Evolutionary conservation across 2,329 filamentous ascomycete genomes (phyloP), one percentile per base, ranked within the genome.

Genomic region (Aspergillus intermedius): DNA sequence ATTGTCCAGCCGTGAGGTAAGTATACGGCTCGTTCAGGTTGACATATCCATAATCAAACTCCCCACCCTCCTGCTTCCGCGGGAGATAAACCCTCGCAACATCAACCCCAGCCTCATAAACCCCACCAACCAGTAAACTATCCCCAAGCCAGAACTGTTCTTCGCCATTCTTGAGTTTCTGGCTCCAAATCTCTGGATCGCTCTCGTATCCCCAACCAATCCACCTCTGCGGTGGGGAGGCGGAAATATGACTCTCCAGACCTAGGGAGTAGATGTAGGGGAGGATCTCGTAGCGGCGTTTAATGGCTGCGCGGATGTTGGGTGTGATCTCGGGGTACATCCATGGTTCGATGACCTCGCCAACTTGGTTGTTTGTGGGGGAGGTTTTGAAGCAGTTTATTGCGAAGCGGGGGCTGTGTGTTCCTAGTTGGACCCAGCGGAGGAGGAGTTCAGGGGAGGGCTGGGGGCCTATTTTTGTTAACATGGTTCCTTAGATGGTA

Each of bases 371-470:
- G 64, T 88, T 81, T 1, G 77, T 71, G 0, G 79, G 76, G 0
- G 77, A 79, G 0, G 86, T 88, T 69, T 88, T 88, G 77, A 84
- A 88, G 66, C 85, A 88, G 66, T 88, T 88, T 71, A 88, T 88
- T 9, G 85, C 82, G 57, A 88, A 88, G 0, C 85, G 80, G 0
- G 82, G 77, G 1, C 83, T 84, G 67, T 87, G 79, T 51, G 82
- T 79, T 5, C 84, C 86, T 2, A 86, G 75, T 60, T 88, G 86
- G 10, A 88, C 75, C 86, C 86, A 89, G 25, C 85, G 80, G 2
- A 88, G 77, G 0, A 88, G 75, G 2, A 87, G 75, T 58, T 88
- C 86, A 0, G 85, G 83, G 0, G 78, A 78, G 0, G 86, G 86
- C 59, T 88, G 84, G 0, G 84, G 83, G 2, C 68, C 65, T 62